Percentiles rank a stretch among this genome's conserved stretches.
Evolutionary conservation across 495 filamentous ascomycete species (phyloP).

Genomic region (Saxophila tyrrhenica): DNA sequence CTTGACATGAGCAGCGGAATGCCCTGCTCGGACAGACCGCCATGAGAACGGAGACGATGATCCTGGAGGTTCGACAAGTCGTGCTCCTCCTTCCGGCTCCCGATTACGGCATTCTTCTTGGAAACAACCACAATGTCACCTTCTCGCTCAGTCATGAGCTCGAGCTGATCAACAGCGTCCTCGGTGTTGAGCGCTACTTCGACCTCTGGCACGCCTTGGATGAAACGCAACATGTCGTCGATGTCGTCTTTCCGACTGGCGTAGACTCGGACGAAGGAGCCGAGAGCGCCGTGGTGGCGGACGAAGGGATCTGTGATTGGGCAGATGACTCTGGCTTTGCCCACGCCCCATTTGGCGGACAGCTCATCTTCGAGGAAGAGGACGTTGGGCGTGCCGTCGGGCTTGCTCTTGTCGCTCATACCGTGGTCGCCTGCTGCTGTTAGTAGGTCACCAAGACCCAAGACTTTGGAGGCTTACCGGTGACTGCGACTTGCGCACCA

Average conservation of each 20-base stretch:
- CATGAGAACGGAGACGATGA: slow-evolving; percentile 29
- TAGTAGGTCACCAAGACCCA: no score
- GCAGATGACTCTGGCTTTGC: slow-evolving; percentile 29
- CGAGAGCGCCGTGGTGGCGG: slow-evolving; percentile 30
- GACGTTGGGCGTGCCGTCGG: slow-evolving; percentile 26
- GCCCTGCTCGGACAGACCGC: slow-evolving; percentile 28
- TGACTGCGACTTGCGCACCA: slow-evolving; percentile 26
- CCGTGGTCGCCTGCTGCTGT: slow-evolving; percentile 24
- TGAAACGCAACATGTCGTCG: slow-evolving; percentile 10
- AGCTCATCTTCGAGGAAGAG: slow-evolving; percentile 30
- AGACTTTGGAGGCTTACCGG: slow-evolving; percentile 14
- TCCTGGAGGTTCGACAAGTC: slow-evolving; percentile 25
- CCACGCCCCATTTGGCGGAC: slow-evolving; percentile 21
- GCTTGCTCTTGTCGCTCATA: slow-evolving; percentile 29
- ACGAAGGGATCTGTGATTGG: slow-evolving; percentile 33
- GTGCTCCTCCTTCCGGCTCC: slow-evolving; percentile 24
- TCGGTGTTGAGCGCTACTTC: slow-evolving; percentile 22
- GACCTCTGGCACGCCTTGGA: slow-evolving; percentile 22
- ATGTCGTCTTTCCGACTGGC: slow-evolving; percentile 13
- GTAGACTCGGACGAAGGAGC: slow-evolving; percentile 31
- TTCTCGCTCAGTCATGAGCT: slow-evolving; percentile 30
- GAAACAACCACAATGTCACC: slow-evolving; percentile 30
- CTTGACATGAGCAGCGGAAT: slow-evolving; percentile 27
- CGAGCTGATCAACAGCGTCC: slow-evolving; percentile 25
- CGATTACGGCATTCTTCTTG: slow-evolving; percentile 25